Percentiles rank a stretch among this genome's conserved stretches.
These are phyloP conservation scores for Globisporangium orthogonon DNA, from an alignment of 352 stramenopile genomes.

Conservation along the genomic window DNA sequence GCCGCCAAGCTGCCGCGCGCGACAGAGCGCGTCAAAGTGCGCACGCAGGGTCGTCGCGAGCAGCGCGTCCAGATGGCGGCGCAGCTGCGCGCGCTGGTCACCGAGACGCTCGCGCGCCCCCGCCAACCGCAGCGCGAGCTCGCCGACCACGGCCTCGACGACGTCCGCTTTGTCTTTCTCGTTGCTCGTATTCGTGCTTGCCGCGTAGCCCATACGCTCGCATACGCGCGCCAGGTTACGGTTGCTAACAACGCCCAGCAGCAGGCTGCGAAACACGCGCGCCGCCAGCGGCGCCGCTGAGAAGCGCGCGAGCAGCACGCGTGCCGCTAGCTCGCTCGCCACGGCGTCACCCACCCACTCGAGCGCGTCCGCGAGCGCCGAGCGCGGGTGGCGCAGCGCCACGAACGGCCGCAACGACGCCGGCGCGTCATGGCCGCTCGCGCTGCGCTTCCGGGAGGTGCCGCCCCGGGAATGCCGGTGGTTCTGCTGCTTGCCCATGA, in stretches of 20 bases:
- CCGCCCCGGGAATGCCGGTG: no score
- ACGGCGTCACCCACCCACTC: slow-evolving; percentile 78
- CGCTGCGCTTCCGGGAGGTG: no score
- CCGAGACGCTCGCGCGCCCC: slow-evolving; percentile 17
- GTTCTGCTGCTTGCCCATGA: no score
- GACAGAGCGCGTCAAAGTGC: slow-evolving; percentile 46
- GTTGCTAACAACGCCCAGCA: slow-evolving; percentile 59
- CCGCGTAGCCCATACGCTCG: slow-evolving; percentile 53
- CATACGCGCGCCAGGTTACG: slow-evolving; percentile 62
- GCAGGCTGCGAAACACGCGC: slow-evolving; percentile 60
- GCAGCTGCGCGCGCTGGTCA: slow-evolving; percentile 20
- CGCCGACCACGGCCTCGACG: slow-evolving; percentile 58
- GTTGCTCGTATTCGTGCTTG: slow-evolving; percentile 10
- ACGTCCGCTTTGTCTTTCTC: slow-evolving; percentile 29
- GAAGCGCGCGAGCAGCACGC: slow-evolving; percentile 64
- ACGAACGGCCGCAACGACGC: background rate
- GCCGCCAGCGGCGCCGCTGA: slow-evolving; percentile 42
- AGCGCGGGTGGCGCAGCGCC: background rate
- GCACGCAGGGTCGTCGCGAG: slow-evolving; percentile 45
- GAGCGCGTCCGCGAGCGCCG: slow-evolving; percentile 43
- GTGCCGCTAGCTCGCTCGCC: slow-evolving; percentile 59
- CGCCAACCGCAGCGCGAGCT: slow-evolving; percentile 45
- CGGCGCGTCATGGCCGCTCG: no score
- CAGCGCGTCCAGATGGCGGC: slow-evolving; percentile 43
- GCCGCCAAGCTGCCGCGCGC: slow-evolving; percentile 16